phyloP scores from a whole-genome alignment of 2,329 filamentous ascomycete species.

The Botrytis deweyae region DNA sequence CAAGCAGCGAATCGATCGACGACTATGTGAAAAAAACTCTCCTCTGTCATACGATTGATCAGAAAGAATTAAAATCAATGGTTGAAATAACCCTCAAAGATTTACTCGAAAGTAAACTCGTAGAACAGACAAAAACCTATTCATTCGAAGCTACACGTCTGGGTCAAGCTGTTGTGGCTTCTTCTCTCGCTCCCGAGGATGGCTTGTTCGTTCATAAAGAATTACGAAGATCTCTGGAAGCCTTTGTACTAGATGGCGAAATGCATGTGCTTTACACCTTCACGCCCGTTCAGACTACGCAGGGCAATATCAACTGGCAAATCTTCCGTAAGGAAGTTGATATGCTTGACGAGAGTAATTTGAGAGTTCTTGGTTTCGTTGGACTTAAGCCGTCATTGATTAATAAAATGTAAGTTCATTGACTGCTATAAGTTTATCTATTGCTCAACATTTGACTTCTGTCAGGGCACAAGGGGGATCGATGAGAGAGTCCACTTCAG shows the following conservation, averaged over 20 bases:
- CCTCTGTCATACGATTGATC: conserved; percentile 56
- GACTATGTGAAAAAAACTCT: conserved; percentile 70
- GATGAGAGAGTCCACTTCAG: conserved; percentile 60
- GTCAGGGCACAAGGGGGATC: conserved; percentile 63
- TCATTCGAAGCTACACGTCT: conserved; percentile 62
- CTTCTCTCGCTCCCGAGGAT: conserved; percentile 71
- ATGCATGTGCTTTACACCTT: conserved; percentile 79
- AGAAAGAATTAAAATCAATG: conserved; percentile 50
- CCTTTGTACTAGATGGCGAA: conserved; percentile 78
- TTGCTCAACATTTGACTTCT: not conserved
- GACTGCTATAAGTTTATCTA: not conserved
- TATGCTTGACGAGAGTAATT: conserved; percentile 65
- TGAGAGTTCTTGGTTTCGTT: conserved; percentile 66
- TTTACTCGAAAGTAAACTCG: conserved; percentile 54
- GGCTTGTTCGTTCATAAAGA: conserved; percentile 72
- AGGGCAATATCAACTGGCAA: conserved; percentile 65
- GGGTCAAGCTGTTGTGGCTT: conserved; percentile 69
- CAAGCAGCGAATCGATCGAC: conserved; percentile 60
- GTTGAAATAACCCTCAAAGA: conserved; percentile 60
- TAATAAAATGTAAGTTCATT: conserved; percentile 59
- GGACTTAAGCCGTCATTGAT: conserved; percentile 67
- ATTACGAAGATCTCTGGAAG: conserved; percentile 62
- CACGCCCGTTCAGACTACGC: conserved; percentile 64
- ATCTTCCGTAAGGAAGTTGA: conserved; percentile 72
- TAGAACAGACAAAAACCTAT: conserved; percentile 50